Evolutionary conservation across 345 rosid species (phyloP).

Genomic region (Eucalyptus curtisii): DNA sequence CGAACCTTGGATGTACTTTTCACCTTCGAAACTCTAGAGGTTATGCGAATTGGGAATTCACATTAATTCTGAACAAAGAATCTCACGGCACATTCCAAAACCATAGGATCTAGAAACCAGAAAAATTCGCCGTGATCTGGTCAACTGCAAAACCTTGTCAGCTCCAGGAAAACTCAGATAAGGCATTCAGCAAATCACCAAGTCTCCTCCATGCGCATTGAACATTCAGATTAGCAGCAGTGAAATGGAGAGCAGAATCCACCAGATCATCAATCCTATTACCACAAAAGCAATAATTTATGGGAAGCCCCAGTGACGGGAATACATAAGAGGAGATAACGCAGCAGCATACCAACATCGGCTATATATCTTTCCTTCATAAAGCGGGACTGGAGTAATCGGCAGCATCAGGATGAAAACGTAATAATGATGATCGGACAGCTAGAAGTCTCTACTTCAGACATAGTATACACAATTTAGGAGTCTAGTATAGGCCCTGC

Average conservation of each 20-base stretch:
- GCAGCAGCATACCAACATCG: not conserved
- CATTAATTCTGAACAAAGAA: not conserved
- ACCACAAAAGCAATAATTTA: not conserved
- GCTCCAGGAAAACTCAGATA: not conserved
- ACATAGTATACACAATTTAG: not conserved
- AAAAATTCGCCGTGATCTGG: not conserved
- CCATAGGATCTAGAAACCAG: not conserved
- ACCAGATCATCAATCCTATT: not conserved
- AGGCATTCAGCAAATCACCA: not conserved
- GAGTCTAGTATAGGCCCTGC: not conserved
- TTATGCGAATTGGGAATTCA: not conserved
- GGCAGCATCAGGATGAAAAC: not conserved
- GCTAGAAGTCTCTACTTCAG: not conserved
- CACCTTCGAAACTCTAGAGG: not conserved
- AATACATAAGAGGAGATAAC: not conserved
- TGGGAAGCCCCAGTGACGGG: accelerated
- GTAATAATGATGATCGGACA: not conserved
- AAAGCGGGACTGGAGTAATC: not conserved
- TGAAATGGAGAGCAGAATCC: not conserved
- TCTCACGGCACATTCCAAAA: not conserved
- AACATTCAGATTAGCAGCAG: not conserved
- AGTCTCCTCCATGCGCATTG: not conserved
- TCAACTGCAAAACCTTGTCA: not conserved
- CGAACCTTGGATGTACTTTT: not conserved
- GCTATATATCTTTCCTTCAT: not conserved